Base-by-base conservation (phyloP, 129 eudicot species). In the Arctium minus region DNA sequence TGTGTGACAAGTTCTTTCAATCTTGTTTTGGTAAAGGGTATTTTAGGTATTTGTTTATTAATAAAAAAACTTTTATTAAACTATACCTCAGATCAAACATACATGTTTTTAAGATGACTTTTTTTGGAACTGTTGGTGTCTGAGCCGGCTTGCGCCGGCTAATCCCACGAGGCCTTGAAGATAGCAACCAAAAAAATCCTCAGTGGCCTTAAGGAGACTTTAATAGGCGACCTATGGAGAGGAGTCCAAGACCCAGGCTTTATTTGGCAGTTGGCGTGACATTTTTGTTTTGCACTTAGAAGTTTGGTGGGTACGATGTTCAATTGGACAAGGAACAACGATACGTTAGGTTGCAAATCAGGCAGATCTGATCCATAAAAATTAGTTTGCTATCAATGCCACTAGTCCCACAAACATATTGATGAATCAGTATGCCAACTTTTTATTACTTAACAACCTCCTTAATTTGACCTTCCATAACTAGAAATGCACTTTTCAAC, bases 401-500 rank as follows among this genome's bases (percentile, higher is more conserved):
- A 32, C 70, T 32, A 56, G 80, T 76, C 71, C 71, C 80, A 56
- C 80, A 33, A 76, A 76, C 48, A 76, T 42, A 39, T 46, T 10
- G 56, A 46, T 46, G 17, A 46, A 46, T 46, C 56, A 46, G 17
- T 60, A 60, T 4, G 68, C 29, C 29, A 60, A 60, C 68, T 60
- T 60, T 18, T 17, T 60, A 60, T 60, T 46, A 46, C 56, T 10
- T 46, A 46, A 46, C 17, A 46, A 46, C 17, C 50, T 44, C 50
- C 50, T 44, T 46, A 46, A 46, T 46, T 44, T 1, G 29, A n/a
- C 68, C 8, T 60, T 17, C 68, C 68, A 60, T 60, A 60, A 60
- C 68, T 60, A 60, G 68, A 60, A 60, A 60, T 6, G 68, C 68
- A 60, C 68, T 60, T 60, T 60, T 60, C 68, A 60, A 60, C n/a